Base-by-base conservation (phyloP, 2,329 filamentous ascomycete genomes). In the Apiospora arundinis region DNA sequence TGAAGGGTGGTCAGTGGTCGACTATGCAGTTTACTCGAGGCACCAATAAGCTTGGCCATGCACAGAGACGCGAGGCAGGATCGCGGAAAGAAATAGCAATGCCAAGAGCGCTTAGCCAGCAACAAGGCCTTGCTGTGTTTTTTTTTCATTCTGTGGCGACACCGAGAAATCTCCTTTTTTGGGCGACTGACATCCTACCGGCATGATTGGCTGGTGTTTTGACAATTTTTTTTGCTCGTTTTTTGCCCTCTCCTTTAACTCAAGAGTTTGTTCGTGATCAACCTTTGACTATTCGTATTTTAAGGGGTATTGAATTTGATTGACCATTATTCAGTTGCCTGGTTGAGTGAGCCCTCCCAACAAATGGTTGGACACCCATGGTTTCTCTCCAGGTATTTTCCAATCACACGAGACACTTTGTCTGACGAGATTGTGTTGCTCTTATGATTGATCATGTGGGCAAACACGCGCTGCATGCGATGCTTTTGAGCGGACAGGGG, bases 31-130 rank as follows among this genome's bases (percentile, higher is more conserved):
- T n/a, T 63, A 63, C 32, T 60, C 21, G 32, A 63, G 56, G 56
- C 56, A 63, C 56, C 56, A 63, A 63, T 63, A 40, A 63, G 56
- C 56, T 63, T 40, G 56, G 56, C 56, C 56, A 63, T 63, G 45
- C 21, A 9, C 32, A n/a, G 32, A 21, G 28, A 49, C 18, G 46
- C 46, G 21, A 49, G 32, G 56, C 56, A 63, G 28, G 18, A 23
- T 63, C 32, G 32, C 32, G 56, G 16, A 40, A n/a, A 21, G 21
- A 40, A 23, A 63, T 9, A 40, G 28, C 9, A n/a, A 40, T 63
- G 56, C 32, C 56, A 63, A 63, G 56, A 63, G 56, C 56, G 56
- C 28, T 63, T 63, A 63, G 28, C 32, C n/a, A 40, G 56, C 52
- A 40, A 23, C 56, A n/a, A 63, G 32, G 52, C 9, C 32, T 63